Percentiles rank a stretch among this genome's conserved stretches.
Conservation (phyloP, 2,329 filamentous ascomycete species). For the Calonectria crousiana region DNA sequence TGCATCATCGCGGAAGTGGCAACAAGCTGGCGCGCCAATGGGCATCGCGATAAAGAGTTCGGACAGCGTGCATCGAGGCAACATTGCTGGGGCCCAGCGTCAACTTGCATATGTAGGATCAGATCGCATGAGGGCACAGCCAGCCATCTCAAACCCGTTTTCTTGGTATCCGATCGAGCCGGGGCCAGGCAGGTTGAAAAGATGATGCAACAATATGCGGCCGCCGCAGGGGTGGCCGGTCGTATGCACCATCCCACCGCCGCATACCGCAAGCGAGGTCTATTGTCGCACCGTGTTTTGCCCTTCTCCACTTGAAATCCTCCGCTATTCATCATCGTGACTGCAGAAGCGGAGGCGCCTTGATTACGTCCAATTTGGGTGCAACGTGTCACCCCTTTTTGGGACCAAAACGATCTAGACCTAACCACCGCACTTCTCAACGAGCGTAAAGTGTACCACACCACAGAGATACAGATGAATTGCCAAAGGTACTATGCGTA, state of each 20-base stretch:
- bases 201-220: neutral
- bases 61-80: neutral
- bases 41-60: neutral
- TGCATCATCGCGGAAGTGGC: neutral
- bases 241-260: neutral
- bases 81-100: constrained; percentile 10
- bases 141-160: neutral
- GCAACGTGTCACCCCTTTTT: neutral
- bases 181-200: neutral
- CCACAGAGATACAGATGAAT: neutral
- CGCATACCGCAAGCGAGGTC: constrained; percentile 13
- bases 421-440: neutral
- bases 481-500: neutral
- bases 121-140: constrained; percentile 7
- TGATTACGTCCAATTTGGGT: neutral
- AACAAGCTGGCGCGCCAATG: neutral
- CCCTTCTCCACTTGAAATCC: constrained; percentile 7
- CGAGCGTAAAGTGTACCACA: neutral
- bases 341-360: neutral
- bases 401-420: neutral
- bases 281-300: neutral
- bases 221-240: constrained; percentile 14
- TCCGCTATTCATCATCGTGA: neutral
- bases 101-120: constrained; percentile 25
- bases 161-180: constrained; percentile 17